These are phyloP conservation scores for Gloeophyllum trabeum DNA, from an alignment of 768 basidiomycete species.

Conservation along the genomic window DNA sequence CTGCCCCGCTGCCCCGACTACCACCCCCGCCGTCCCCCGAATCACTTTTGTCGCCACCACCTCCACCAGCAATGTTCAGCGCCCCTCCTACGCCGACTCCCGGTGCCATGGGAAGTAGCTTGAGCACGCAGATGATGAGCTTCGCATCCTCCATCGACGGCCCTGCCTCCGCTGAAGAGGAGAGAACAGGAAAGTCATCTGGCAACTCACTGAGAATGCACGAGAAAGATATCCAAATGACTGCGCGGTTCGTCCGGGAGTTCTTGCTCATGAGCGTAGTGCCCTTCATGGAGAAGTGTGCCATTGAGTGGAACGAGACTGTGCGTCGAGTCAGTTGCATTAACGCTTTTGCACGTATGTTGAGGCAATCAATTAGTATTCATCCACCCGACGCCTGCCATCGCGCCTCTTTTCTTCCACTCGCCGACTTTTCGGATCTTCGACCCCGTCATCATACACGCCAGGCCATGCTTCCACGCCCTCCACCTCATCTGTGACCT, in stretches of 20 bases:
- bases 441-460: constrained; percentile 20
- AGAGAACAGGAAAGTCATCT: constrained; percentile 2
- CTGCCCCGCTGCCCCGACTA: constrained; percentile 53
- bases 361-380: constrained; percentile 30
- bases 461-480: constrained; percentile 29
- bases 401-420: constrained; percentile 83
- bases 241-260: constrained; percentile 74
- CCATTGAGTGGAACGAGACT: constrained; percentile 88
- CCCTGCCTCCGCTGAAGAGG: constrained; percentile 13
- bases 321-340: constrained; percentile 24
- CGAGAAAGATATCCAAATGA: constrained; percentile 65
- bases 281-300: constrained; percentile 95
- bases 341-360: neutral
- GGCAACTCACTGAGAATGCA: constrained; percentile 36
- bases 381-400: constrained; percentile 67
- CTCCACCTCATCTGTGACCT: constrained; percentile 13
- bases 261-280: constrained; percentile 82
- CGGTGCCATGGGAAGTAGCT: constrained; percentile 13
- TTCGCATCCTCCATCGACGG: constrained; percentile 5
- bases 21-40: constrained; percentile 36
- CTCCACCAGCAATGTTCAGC: constrained; percentile 10
- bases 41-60: constrained; percentile 15
- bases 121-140: constrained; percentile 11
- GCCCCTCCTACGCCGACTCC: constrained; percentile 1
- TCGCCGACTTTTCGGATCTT: constrained; percentile 68